Evolutionary conservation across 2,329 filamentous ascomycete species (phyloP), one percentile per base, ranked within the genome.

Genomic region (Exutisphaerella laricina): DNA sequence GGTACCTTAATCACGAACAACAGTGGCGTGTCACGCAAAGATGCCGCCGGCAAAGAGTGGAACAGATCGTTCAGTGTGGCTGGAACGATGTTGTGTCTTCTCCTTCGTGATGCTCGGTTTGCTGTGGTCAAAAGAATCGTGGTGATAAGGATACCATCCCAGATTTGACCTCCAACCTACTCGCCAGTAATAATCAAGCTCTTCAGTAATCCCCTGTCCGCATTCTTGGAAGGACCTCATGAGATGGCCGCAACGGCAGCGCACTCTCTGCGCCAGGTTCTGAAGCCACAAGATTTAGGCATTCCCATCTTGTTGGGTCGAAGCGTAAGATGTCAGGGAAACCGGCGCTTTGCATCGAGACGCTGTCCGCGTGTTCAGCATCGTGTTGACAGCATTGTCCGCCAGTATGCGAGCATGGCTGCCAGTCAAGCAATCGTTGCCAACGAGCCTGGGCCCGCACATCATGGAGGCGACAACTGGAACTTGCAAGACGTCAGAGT

Each of bases 401-500:
- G 45, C 16, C 39, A 41, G 45, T 39, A 51, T 32, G 43, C 47
- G 29, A 43, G 42, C 5, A 38, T 46, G 34, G 45, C 42, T 16
- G 13, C 44, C 5, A 43, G 44, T 23, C 43, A 41, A 13, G 52
- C 50, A 7, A 55, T 55, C 13, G 48, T 55, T 4, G 48, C 50
- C 7, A 47, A 35, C 12, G 43, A 46, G 32, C 52, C 48, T 4
- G 36, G 21, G 22, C 25, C 40, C 21, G 39, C 45, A 18, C 46
- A 49, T 26, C 41, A 41, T 13, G 41, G 33, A 23, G 52, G 45
- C 22, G 36, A 46, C 23, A 53, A 55, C 18, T 53, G 52, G 52
- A 18, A 21, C 2, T 39, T 53, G 30, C 32, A 44, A 35, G 45
- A 53, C 5, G 46, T 53, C 23, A 45, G 35, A 37, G 45, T 50